phyloP scores from a whole-genome alignment of 768 basidiomycete species.

The Galerina marginata region DNA sequence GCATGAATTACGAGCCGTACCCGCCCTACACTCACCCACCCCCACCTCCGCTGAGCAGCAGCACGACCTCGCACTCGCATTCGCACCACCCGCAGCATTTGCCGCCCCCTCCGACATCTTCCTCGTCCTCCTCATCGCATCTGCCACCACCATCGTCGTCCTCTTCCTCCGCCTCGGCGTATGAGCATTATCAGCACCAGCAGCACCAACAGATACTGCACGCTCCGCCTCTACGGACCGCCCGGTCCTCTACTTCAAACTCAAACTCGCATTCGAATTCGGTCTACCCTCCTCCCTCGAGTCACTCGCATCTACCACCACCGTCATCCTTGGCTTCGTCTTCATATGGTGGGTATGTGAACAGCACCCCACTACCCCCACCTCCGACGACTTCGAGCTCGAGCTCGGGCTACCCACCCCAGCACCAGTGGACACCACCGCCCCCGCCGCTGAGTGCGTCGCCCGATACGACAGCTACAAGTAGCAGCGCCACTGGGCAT shows the following conservation, averaged over 20 bases:
- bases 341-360: conserved; percentile 16
- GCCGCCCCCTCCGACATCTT: conserved; percentile 24
- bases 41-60: conserved; percentile 19
- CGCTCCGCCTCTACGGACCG: conserved; percentile 26
- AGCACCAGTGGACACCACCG: conserved; percentile 24
- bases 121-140: conserved; percentile 25
- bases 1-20: conserved; percentile 45
- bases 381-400: conserved; percentile 2
- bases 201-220: conserved; percentile 22
- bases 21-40: conserved; percentile 21
- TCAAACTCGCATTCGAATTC: conserved; percentile 22
- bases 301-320: conserved; percentile 8
- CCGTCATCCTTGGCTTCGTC: conserved; percentile 17
- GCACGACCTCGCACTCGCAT: background rate
- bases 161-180: conserved; percentile 21
- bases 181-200: conserved; percentile 22
- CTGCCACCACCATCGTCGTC: conserved; percentile 26
- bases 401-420: conserved; percentile 21
- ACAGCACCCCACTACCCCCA: conserved; percentile 8
- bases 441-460: conserved; percentile 19
- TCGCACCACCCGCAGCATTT: conserved; percentile 22
- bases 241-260: conserved; percentile 26
- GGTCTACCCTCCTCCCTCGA: conserved; percentile 21
- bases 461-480: conserved; percentile 9
- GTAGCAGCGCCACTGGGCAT: background rate